Base-by-base conservation (phyloP, 495 filamentous ascomycete genomes). In the Aspergillus egyptiacus region DNA sequence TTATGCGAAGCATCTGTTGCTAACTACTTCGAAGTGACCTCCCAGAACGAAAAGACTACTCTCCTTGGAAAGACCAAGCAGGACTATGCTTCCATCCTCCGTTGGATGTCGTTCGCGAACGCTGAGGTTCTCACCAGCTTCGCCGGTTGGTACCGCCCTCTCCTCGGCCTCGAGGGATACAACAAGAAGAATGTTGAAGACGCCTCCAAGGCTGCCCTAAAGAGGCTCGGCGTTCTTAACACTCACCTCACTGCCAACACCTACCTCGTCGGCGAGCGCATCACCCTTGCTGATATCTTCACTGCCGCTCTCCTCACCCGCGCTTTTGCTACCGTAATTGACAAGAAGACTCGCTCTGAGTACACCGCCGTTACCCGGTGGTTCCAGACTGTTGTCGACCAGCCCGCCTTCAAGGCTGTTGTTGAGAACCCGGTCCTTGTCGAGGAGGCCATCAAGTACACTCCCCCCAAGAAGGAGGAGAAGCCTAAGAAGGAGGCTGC, bases 21-120 rank as follows among this genome's bases (percentile, higher is more conserved):
- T 65, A 56, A 67, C 60, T 54, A 53, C 57, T 41, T 25, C 56
- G 50, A 65, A 98, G 93, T 99, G 63, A 89, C 93, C 65, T 96
- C 93, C 60, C 93, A 99, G 77, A 97, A 99, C 71, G 93, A 97
- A 83, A 97, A 96, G 83, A 99, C 94, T 55, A 91, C 89, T 55
- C 87, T 99, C 42, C 79, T 99, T 53, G 93, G 93, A 63, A 96
- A 96, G 82, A 97, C 91, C 74, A 99, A 99, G 85, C 90, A 97
- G 75, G 93, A 99, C 79, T 91, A 91, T 71, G 93, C 93, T 61
- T 91, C 91, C 57, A 97, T 99, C 74, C 78, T 99, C 66, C 84
- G 84, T 63, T 96, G 91, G 91, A 84, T 95, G 85, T 96, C 91
- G 36, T 95, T 82, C 71, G 82, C 81, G 78, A 95, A 95, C 80